Percentiles rank a stretch among this genome's conserved stretches.
Conservation (phyloP, 129 eudicot genomes). For the Scalesia atractyloides region DNA sequence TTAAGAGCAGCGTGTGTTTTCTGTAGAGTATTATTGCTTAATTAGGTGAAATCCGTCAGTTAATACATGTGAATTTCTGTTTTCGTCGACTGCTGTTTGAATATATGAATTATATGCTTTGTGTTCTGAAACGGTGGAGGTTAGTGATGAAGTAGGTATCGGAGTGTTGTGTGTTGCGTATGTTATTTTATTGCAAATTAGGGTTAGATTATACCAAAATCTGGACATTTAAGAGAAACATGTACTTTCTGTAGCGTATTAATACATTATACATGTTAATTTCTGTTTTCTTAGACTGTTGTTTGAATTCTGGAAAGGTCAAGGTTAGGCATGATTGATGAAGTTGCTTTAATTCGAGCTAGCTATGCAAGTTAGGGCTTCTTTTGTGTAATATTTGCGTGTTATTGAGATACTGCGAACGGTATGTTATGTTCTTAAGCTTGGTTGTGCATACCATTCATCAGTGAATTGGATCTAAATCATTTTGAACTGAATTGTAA, state of each 20-base stretch:
- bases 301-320: conserved; percentile 8
- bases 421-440: not conserved
- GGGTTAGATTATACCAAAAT: not conserved
- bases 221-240: not conserved
- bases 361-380: conserved; percentile 2
- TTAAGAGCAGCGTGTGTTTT: not conserved
- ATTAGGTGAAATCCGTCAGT: not conserved
- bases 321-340: not conserved
- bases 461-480: not conserved
- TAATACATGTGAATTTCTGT: not conserved
- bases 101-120: not conserved
- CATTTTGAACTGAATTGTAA: not conserved
- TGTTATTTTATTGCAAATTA: not conserved
- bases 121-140: not conserved
- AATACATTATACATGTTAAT: not conserved
- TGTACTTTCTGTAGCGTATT: not conserved
- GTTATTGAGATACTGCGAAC: not conserved
- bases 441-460: not conserved
- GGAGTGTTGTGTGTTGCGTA: conserved; percentile 2
- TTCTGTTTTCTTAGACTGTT: not conserved
- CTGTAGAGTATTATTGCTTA: conserved; percentile 7
- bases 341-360: not conserved
- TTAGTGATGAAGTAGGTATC: not conserved
- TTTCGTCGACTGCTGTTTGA: not conserved
- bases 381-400: conserved; percentile 4